These are phyloP conservation scores for Lepiota venenata DNA, from an alignment of 768 basidiomycete species.

Conservation along the genomic window DNA sequence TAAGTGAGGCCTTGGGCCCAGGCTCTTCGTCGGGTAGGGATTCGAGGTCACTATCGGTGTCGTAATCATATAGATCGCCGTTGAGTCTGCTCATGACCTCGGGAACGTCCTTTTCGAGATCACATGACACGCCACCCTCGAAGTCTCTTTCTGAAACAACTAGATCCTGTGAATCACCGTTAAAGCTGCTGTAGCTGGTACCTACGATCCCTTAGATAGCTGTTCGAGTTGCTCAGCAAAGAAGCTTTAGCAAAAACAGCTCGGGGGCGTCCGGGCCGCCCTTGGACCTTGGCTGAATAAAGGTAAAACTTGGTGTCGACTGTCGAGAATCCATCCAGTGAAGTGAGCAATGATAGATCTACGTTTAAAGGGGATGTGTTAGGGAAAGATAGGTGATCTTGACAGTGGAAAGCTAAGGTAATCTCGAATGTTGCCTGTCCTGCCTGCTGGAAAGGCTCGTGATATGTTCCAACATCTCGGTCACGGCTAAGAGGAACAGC, in stretches of 20 bases:
- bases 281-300: background rate
- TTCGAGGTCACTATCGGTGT: constrained; percentile 11
- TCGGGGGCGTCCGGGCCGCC: background rate
- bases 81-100: background rate
- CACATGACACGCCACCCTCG: background rate
- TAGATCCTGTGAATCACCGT: background rate
- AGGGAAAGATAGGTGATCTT: background rate
- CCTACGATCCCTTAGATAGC: constrained; percentile 4
- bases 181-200: background rate
- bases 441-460: background rate
- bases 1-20: background rate
- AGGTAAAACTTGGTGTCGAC: constrained; percentile 12
- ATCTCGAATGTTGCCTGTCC: background rate
- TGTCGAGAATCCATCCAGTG: background rate
- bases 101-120: background rate
- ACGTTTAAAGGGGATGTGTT: background rate
- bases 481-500: background rate
- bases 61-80: constrained; percentile 1
- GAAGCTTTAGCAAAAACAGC: constrained; percentile 6
- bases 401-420: background rate
- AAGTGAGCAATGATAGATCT: background rate
- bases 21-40: background rate
- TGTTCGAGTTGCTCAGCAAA: background rate
- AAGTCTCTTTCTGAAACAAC: constrained; percentile 3
- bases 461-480: background rate